Conservation (phyloP, 2,329 filamentous ascomycete genomes). For the Penicillium decumbens region DNA sequence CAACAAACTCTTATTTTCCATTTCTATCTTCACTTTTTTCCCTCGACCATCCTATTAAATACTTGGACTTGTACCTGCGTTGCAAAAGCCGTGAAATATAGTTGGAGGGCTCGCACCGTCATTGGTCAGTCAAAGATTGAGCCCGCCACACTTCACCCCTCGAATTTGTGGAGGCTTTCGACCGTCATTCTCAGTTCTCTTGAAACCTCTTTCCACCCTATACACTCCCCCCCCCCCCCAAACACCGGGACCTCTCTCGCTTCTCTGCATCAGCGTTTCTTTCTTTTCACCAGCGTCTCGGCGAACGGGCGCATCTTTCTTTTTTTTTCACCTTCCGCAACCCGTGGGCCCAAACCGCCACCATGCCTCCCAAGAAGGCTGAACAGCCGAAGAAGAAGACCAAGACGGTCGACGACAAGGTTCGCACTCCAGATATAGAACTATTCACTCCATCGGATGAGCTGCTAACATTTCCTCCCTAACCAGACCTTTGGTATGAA, state of each 20-base stretch:
- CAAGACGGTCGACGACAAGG: slow-evolving; percentile 71
- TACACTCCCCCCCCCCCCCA: neutral
- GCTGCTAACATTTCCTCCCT: slow-evolving; percentile 15
- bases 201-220: slow-evolving; percentile 2
- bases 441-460: slow-evolving; percentile 4
- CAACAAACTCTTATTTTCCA: neutral
- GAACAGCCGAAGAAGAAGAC: slow-evolving; percentile 48
- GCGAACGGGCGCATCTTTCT: slow-evolving; percentile 15
- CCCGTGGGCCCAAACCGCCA: slow-evolving; percentile 26
- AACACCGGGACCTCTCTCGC: neutral
- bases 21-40: neutral
- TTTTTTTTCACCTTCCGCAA: slow-evolving; percentile 14
- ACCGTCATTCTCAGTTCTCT: slow-evolving; percentile 13
- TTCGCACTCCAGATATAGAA: slow-evolving; percentile 22
- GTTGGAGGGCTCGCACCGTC: slow-evolving; percentile 12
- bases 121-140: slow-evolving; percentile 23
- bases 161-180: slow-evolving; percentile 32
- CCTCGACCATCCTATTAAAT: neutral
- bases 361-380: slow-evolving; percentile 48
- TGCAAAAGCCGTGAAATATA: slow-evolving; percentile 9
- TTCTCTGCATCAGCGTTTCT: slow-evolving; percentile 17
- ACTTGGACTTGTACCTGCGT: neutral
- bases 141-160: slow-evolving; percentile 28
- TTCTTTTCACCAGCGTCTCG: slow-evolving; percentile 8
- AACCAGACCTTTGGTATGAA: slow-evolving; percentile 95